phyloP scores from a whole-genome alignment of 345 rosid species.

The Acer yangbiense region DNA sequence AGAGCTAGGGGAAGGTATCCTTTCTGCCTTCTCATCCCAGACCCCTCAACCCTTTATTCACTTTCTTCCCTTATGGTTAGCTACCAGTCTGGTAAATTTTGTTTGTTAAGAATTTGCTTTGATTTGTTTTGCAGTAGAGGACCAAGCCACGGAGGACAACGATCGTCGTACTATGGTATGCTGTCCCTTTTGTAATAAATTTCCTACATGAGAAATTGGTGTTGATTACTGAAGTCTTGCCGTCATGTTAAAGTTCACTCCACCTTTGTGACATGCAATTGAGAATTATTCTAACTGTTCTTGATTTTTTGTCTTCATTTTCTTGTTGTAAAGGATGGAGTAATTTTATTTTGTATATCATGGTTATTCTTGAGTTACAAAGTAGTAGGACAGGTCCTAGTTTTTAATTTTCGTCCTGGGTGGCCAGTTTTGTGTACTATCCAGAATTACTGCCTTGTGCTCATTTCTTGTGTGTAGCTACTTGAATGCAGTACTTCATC shows the following conservation, averaged over 20 bases:
- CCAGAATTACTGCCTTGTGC: neutral
- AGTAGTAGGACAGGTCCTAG: neutral
- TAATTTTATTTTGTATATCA: neutral
- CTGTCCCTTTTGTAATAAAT: neutral
- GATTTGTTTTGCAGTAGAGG: slow-evolving; percentile 48
- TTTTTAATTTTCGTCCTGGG: neutral
- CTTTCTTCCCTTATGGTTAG: neutral
- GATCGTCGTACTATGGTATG: slow-evolving; percentile 69
- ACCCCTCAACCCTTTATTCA: neutral
- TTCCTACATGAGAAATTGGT: neutral
- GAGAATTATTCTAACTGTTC: neutral
- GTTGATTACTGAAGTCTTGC: neutral
- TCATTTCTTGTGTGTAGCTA: neutral
- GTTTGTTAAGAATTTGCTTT: slow-evolving; percentile 8
- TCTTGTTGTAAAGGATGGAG: neutral
- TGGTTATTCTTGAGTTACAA: neutral
- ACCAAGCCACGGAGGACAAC: slow-evolving; percentile 62
- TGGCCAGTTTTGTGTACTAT: neutral
- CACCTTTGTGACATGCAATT: neutral
- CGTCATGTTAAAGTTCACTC: neutral
- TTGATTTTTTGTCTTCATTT: neutral
- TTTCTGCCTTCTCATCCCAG: neutral
- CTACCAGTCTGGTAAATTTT: neutral
- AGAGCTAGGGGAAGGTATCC: slow-evolving; percentile 65
- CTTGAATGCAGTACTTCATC: neutral